Percentiles rank a stretch among this genome's conserved stretches.
Conservation (phyloP, 768 basidiomycete genomes). For the Rhodosporidiobolus sp. region DNA sequence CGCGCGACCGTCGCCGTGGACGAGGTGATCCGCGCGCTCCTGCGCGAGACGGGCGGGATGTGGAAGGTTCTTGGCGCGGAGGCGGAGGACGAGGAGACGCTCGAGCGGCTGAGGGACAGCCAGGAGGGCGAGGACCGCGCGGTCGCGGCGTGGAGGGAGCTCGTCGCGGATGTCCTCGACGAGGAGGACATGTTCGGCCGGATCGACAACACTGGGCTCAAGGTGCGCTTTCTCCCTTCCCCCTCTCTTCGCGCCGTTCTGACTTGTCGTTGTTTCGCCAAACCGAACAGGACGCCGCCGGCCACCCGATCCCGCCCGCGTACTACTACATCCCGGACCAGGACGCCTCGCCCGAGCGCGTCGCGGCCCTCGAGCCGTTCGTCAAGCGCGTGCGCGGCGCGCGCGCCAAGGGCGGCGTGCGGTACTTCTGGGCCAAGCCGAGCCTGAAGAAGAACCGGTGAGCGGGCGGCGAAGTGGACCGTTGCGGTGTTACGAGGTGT, state of each 20-base stretch:
- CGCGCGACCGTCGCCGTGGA: conserved; percentile 36
- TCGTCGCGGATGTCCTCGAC: conserved; percentile 17
- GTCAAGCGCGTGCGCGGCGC: conserved; percentile 39
- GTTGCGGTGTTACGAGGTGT: background rate
- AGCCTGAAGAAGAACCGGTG: conserved; percentile 17
- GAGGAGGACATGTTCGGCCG: conserved; percentile 32
- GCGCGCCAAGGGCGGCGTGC: conserved; percentile 11
- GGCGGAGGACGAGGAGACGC: conserved; percentile 5
- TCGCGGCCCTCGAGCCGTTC: conserved; percentile 40
- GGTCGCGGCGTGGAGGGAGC: conserved; percentile 29
- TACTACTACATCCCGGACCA: conserved; percentile 49
- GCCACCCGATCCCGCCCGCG: conserved; percentile 47
- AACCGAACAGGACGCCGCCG: conserved; percentile 48
- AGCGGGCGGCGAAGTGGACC: background rate
- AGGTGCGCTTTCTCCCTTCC: conserved; percentile 10
- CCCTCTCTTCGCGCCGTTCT: background rate
- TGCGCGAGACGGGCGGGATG: conserved; percentile 25
- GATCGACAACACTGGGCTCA: conserved; percentile 36
- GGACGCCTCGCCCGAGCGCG: conserved; percentile 42
- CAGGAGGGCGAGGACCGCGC: conserved; percentile 19
- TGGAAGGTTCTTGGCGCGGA: conserved; percentile 29
- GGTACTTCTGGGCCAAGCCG: conserved; percentile 40
- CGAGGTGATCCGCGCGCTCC: conserved; percentile 25
- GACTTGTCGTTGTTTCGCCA: background rate
- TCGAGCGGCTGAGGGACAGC: conserved; percentile 11